Evolutionary conservation across 192 early-diverging fungal genomes (phyloP), one percentile per base, ranked within the genome.

Genomic region (Coemansia guatemalensis): DNA sequence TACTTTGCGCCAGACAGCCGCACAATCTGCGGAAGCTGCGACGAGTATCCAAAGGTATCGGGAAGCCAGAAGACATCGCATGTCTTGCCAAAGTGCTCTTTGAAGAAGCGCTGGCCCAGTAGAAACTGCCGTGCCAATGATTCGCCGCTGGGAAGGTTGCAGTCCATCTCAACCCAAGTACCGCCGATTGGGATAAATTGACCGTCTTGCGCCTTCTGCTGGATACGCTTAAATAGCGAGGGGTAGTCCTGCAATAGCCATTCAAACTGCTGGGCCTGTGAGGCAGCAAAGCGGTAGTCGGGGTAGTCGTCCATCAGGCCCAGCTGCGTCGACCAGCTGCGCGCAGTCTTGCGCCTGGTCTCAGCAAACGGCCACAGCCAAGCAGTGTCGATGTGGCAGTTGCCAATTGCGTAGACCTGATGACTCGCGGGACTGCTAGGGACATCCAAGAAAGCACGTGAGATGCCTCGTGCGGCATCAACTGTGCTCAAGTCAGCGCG

Each of bases 81-180:
- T 24, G 80, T 83, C 39, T 83, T 66, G 20, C 87, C 88, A 77
- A 93, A 93, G 57, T 89, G 73, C 49, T 89, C 81, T 63, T 94
- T 86, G 67, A 91, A 94, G 74, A 88, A 97, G 2, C 89, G 85
- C 73, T 96, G 94, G 1, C 92, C 96, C 48, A 93, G 91, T 4
- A 97, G 74, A 74, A 99, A 95, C 71, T 99, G 96, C 23, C 96
- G 85, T 59, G 86, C 89, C 21, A 99, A 73, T 1, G 91, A 86
- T 65, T 99, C 96, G 14, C 96, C 96, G 51, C 89, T 91, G 6
- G 96, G 96, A 48, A 99, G 82, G 77, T 99, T 97, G 81, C 90
- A 92, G 81, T 99, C 96, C 93, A 95, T 97, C 68, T 98, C 96
- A 21, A 98, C 92, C 95, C 94, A 97, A 41, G 93, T 94, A 1